Base-by-base conservation (phyloP, 1,139 yeast species). In the Blastobotrys elegans region DNA sequence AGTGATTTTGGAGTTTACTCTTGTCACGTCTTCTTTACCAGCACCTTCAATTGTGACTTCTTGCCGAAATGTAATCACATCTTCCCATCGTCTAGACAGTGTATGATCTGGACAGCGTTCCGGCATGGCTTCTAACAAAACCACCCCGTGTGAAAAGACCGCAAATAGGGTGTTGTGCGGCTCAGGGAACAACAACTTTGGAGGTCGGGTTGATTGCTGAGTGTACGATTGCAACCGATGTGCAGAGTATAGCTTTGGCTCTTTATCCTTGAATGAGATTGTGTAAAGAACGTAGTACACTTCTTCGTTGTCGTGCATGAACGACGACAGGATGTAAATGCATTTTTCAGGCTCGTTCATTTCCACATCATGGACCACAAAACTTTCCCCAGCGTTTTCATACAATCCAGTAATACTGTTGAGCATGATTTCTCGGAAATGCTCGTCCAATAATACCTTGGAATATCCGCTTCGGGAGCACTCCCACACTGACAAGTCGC, bases 61-160 rank as follows among this genome's bases (percentile, higher is more conserved):
- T 1, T 73, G 56, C 50, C 76, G 77, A 53, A 88, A 75, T 14
- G 74, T 70, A 17, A 88, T 70, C 7, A 77, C 71, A 59, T 88
- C 96, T 64, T 88, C 95, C 95, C 95, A 86, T 59, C 82, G 73
- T 24, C 82, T 77, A 45, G 70, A 72, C 22, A 69, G 52, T 14
- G 62, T 60, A 46, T 60, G 65, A 24, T 47, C 53, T 33, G 44
- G 31, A 32, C 38, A 32, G 44, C 71, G 67, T 34, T 69, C 69
- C 17, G 78, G 73, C 24, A 77, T 69, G 24, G 84, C 72, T 56
- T 87, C 94, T 2, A 85, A 73, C 46, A 88, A 62, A 1, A 86
- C 80, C 16, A 87, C 72, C 0, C 86, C 76, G 48, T 79, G 75
- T 7, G 77, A 77, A 48, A 83, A 72, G 2, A 80, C 69, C 4